phyloP scores from a whole-genome alignment of 2,329 filamentous ascomycete genomes.

The Pseudogymnoascus sp. region DNA sequence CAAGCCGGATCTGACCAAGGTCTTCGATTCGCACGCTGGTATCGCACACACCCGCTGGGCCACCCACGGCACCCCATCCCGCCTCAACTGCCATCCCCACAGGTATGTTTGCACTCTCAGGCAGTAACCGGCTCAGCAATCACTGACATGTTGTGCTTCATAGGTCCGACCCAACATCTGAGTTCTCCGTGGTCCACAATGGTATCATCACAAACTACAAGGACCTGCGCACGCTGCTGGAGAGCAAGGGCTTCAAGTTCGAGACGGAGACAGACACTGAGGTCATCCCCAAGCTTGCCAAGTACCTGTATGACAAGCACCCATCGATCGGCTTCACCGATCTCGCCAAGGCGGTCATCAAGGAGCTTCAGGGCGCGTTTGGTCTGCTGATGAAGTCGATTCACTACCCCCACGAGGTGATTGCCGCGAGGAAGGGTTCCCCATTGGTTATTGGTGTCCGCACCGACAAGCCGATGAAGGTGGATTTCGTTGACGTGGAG shows the following conservation, averaged over 20 bases:
- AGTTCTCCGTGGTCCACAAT: constrained; percentile 97
- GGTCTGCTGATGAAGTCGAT: constrained; percentile 96
- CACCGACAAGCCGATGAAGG: constrained; percentile 99
- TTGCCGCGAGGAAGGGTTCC: constrained; percentile 96
- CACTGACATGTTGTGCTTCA: neutral
- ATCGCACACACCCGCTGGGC: constrained; percentile 99
- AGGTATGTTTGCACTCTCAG: constrained; percentile 49
- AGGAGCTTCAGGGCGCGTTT: constrained; percentile 95
- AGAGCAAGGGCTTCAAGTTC: constrained; percentile 93
- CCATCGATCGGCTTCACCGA: constrained; percentile 92
- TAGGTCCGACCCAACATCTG: constrained; percentile 89
- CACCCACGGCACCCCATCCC: constrained; percentile 89
- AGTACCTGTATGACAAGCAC: constrained; percentile 95
- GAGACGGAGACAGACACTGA: constrained; percentile 99
- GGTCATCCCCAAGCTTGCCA: constrained; percentile 97
- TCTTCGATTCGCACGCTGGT: constrained; percentile 95
- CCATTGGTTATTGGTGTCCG: constrained; percentile 95
- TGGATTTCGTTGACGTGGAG: constrained; percentile 98
- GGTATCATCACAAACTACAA: constrained; percentile 99
- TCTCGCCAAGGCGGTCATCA: constrained; percentile 93
- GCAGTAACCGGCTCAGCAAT: neutral
- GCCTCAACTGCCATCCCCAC: constrained; percentile 96
- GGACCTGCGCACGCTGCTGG: constrained; percentile 88
- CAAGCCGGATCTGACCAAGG: constrained; percentile 78
- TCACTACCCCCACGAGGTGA: constrained; percentile 95